Evolutionary conservation across 179 eudicot genomes (phyloP), one percentile per base, ranked within the genome.

Genomic region (Beta corolliflora): DNA sequence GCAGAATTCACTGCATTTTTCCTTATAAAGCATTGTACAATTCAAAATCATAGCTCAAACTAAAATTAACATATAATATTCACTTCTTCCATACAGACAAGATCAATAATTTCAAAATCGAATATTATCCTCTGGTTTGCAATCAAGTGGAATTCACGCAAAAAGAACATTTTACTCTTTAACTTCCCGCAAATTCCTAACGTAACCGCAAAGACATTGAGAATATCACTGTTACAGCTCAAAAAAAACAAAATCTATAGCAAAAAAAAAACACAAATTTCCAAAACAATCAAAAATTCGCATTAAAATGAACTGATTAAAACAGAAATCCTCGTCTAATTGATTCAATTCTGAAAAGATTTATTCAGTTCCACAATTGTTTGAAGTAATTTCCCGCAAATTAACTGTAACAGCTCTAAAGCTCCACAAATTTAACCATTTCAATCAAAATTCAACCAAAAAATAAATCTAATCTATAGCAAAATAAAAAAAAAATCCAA

Each of bases 401-500:
- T 53, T 21, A 10, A n/a, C 9, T 9, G 18, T 29, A 66, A 66
- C 18, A 66, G 46, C 70, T 60, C 18, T 53, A 10, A 52, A 52
- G 11, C 8, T 19, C 83, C 54, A 29, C 12, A 73, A 80, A 2
- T 48, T 23, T 48, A 56, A 16, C 9, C 23, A 73, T 15, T 58
- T 23, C 18, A 13, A 75, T 14, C 23, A 76, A 46, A 74, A 81
- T n/a, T n/a, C n/a, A n/a, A n/a, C n/a, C n/a, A n/a, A n/a, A n/a
- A n/a, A n/a, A 44, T 18, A 18, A 18, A 29, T 56, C 10, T 36
- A 36, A 36, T 36, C 29, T 11, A 59, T 59, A 18, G 7, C 61
- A 5, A 9, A 2, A 0, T 18, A 8, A 3, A 61, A 9, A n/a
- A 25, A 63, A 21, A 21, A 0, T 7, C 36, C 5, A 21, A 0